A percentile compares a stretch with the other conserved stretches of the same genome.
Conservation (phyloP, 345 rosid species). For the Salix purpurea region DNA sequence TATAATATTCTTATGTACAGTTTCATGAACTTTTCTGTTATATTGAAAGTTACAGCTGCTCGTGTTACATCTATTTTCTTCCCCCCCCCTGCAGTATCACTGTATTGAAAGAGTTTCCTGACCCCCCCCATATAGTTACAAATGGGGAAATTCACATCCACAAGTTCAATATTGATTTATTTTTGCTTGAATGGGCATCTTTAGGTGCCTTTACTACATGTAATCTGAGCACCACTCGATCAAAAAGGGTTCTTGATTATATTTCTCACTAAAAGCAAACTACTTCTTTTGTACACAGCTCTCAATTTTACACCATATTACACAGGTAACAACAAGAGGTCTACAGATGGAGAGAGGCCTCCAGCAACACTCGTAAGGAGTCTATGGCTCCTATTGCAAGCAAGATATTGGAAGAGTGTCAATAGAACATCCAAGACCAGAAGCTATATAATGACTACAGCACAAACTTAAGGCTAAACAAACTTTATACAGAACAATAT, state of each 20-base stretch:
- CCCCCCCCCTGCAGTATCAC: not conserved
- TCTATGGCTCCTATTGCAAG: not conserved
- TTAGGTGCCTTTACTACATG: not conserved
- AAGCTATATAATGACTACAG: not conserved
- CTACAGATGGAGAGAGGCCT: not conserved
- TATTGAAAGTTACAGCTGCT: not conserved
- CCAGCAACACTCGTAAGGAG: not conserved
- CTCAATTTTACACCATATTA: not conserved
- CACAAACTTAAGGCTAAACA: not conserved
- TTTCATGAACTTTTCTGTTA: not conserved
- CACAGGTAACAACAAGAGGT: not conserved
- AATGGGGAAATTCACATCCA: not conserved
- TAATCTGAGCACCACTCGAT: not conserved
- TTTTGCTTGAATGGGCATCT: not conserved
- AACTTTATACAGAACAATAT: not conserved
- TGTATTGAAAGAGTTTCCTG: not conserved
- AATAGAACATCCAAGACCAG: not conserved
- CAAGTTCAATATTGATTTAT: not conserved
- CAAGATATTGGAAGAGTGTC: not conserved
- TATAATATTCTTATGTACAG: not conserved
- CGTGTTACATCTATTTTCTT: not conserved
- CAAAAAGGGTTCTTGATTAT: not conserved
- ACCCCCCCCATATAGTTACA: not conserved
- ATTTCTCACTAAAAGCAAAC: not conserved
- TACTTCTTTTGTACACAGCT: not conserved